Evolutionary conservation across 2,329 filamentous ascomycete genomes (phyloP), one percentile per base, ranked within the genome.

Genomic region (Neonectria coccinea): DNA sequence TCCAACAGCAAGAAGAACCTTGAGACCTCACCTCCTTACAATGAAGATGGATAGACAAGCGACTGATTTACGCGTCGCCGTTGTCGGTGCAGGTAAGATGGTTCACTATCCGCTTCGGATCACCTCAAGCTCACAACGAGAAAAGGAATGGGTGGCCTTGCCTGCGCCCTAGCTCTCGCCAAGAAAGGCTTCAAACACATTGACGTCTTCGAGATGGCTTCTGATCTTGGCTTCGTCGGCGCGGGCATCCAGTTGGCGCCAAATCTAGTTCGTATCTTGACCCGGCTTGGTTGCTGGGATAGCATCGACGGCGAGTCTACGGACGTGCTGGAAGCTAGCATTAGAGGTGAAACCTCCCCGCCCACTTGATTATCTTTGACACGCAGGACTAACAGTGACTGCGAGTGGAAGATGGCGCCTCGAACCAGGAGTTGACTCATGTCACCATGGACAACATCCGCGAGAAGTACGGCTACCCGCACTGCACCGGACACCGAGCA

Each of bases 231-330:
- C 5, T 95, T 95, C 72, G 92, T 95, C 1, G 92, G 92, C 20
- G 92, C 92, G 1, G 92, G 92, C 5, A 95, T 95, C 70, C 92
- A 96, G 77, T 82, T 95, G 59, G 92, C 92, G 0, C 92, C 92
- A 1, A 96, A 96, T 73, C 91, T 94, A 85, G 89, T 90, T 8
- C 86, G 91, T 1, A 90, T 95, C n/a, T 83, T 95, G 18, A 89
- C 92, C 75, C 81, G 86, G 7, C 82, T 94, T 41, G 92, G 90
- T 14, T 91, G 91, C 69, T 95, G 92, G 92, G 80, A 85, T 18
- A 82, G 84, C n/a, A 92, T 95, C 67, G 87, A 87, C 67, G 85
- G 82, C 41, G 91, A 94, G 75, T 91, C 91, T 3, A 92, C 92
- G 0, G 85, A 90, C 64, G 85, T 94, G 64, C 85, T 84, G 63